A percentile compares a stretch with the other conserved stretches of the same genome.
Evolutionary conservation across 805 yeast species (phyloP).

Genomic region (Zygoascus tannicola): DNA sequence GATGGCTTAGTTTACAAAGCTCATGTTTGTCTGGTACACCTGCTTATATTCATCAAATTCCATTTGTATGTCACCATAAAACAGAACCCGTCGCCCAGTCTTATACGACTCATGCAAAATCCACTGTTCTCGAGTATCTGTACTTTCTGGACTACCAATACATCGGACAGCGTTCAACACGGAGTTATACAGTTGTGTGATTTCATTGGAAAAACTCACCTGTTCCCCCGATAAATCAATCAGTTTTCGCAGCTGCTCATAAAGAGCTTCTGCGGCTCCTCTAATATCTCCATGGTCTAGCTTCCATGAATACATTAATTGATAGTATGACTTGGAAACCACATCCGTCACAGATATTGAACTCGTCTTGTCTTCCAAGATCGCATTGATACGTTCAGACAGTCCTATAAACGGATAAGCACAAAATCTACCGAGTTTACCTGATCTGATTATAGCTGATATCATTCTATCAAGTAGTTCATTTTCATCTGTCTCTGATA

Average conservation of each 20-base stretch:
- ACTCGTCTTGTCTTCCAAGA: slow-evolving; percentile 26
- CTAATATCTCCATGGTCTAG: slow-evolving; percentile 41
- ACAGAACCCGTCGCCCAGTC: slow-evolving; percentile 13
- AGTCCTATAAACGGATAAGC: slow-evolving; percentile 38
- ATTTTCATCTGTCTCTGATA: slow-evolving; percentile 6
- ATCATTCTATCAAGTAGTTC: slow-evolving; percentile 10
- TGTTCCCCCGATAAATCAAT: neutral
- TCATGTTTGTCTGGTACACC: no score
- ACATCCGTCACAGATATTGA: slow-evolving; percentile 11
- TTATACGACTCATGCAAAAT: slow-evolving; percentile 11
- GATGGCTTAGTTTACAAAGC: no score
- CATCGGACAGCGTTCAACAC: slow-evolving; percentile 23
- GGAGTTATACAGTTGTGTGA: slow-evolving; percentile 18
- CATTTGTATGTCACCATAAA: slow-evolving; percentile 48
- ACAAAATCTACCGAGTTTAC: slow-evolving; percentile 33
- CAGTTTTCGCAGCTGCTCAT: slow-evolving; percentile 14
- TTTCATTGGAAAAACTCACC: neutral
- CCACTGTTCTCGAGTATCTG: slow-evolving; percentile 22
- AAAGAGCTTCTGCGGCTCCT: slow-evolving; percentile 24
- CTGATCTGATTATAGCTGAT: slow-evolving; percentile 22
- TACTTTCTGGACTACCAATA: slow-evolving; percentile 11
- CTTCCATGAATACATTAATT: slow-evolving; percentile 44
- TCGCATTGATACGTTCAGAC: slow-evolving; percentile 34
- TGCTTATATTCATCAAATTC: no score
- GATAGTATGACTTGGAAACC: slow-evolving; percentile 31